Base-by-base conservation (phyloP, 78 protist genomes). In the Dictyostelium citrinum region DNA sequence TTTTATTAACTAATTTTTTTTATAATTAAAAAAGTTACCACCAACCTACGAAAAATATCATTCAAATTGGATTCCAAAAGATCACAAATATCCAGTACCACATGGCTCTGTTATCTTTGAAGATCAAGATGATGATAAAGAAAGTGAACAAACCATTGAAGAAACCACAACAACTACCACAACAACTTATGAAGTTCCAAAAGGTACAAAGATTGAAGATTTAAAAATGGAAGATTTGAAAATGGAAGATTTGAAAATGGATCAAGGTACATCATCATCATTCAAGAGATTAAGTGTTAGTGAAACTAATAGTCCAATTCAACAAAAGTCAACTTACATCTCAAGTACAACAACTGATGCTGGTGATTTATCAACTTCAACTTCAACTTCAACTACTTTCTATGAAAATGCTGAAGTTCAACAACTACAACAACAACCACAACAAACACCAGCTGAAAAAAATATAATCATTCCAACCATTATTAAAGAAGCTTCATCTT, bases 241-340 rank as follows among this genome's bases (percentile, higher is more conserved):
- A 27, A 70, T 29, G 11, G 20, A 33, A 2, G 39, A 27, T 27
- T 27, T 27, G 17, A 64, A 27, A 27, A 11, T 64, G 35, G 35
- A 64, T 64, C 37, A 64, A 70, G 77, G 77, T 70, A 33, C 77
- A 70, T 70, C 77, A 31, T 70, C 77, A 33, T 70, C 77, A 5
- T 64, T 64, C 35, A n/a, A 64, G 35, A 64, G 35, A 29, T 64
- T 64, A 64, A 27, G 39, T 27, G 17, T 64, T 10, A 64, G 35
- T 24, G 35, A 27, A n/a, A 64, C 33, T 11, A 64, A 64, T 64
- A 70, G 43, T 31, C 77, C 77, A 16, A 35, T 35, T 33, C 77
- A 27, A 70, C 45, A 29, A 70, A 29, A 70, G 64, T 55, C 64
- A 33, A 70, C 77, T 14, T 70, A 31, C 6, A 17, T 70, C 33